Evolutionary conservation across 106 monocot species (phyloP).

Genomic region (Dendrobium chrysotoxum): DNA sequence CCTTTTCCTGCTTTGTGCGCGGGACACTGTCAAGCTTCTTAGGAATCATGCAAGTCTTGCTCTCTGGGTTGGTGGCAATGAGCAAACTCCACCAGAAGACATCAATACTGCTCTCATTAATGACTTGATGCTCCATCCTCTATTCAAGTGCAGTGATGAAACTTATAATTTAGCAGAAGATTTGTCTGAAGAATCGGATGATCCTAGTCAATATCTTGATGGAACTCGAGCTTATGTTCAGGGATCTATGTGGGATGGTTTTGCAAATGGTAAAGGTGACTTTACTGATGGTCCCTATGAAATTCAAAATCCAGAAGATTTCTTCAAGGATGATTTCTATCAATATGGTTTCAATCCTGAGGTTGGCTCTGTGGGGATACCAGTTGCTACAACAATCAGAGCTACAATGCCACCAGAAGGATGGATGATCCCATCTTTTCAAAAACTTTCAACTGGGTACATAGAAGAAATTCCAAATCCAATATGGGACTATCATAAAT

Average conservation of each 20-base stretch:
- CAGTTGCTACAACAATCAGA: conserved; percentile 86
- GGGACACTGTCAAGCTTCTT: conserved; percentile 83
- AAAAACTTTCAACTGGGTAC: conserved; percentile 43
- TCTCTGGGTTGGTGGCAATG: conserved; percentile 97
- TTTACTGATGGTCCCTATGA: conserved; percentile 95
- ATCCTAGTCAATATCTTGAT: conserved; percentile 91
- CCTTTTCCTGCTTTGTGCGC: conserved; percentile 81
- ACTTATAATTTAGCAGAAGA: conserved; percentile 2
- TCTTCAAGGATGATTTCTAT: conserved; percentile 81
- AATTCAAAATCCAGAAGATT: conserved; percentile 88
- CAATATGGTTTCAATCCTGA: conserved; percentile 91
- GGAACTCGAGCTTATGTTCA: conserved; percentile 84
- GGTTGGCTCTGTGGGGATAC: conserved; percentile 91
- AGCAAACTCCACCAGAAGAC: conserved; percentile 82
- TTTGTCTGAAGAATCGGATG: conserved; percentile 25
- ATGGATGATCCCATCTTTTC: conserved; percentile 70
- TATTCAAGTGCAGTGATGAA: conserved; percentile 19
- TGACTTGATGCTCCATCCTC: conserved; percentile 70
- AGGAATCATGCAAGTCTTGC: conserved; percentile 91
- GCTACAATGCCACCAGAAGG: conserved; percentile 92
- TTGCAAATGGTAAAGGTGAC: conserved; percentile 86
- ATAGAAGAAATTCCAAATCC: conserved; percentile 85
- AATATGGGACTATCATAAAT: conserved; percentile 95
- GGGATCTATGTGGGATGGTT: conserved; percentile 98
- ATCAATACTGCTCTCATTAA: conserved; percentile 61